A percentile compares a stretch with the other conserved stretches of the same genome.
These are phyloP conservation scores for Cladosporium sp. DNA, from an alignment of 2,329 filamentous ascomycete species.

Conservation along the genomic window DNA sequence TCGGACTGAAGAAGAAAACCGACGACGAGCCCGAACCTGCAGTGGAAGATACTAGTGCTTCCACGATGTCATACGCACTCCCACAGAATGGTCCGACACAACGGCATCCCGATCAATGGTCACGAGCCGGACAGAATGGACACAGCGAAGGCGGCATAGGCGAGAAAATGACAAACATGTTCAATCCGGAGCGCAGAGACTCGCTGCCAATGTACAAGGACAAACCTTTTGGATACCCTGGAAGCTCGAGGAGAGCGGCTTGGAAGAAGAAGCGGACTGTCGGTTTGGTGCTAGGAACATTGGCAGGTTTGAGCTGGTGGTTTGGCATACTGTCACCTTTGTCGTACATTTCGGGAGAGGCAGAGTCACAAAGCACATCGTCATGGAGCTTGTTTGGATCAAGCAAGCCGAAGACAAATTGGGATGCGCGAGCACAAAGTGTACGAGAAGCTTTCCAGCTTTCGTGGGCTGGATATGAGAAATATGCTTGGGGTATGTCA, in stretches of 20 bases:
- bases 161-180: slow-evolving; percentile 64
- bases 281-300: slow-evolving; percentile 55
- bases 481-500: slow-evolving; percentile 86
- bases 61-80: slow-evolving; percentile 45
- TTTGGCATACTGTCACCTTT: slow-evolving; percentile 60
- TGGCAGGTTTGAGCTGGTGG: slow-evolving; percentile 66
- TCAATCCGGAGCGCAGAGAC: slow-evolving; percentile 60
- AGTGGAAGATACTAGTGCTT: slow-evolving; percentile 22
- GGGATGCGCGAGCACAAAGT: slow-evolving; percentile 73
- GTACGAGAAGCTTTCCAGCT: slow-evolving; percentile 88
- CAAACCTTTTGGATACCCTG: slow-evolving; percentile 79
- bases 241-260: slow-evolving; percentile 58
- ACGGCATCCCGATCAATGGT: slow-evolving; percentile 40
- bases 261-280: slow-evolving; percentile 65
- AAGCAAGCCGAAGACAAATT: slow-evolving; percentile 57
- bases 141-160: slow-evolving; percentile 52
- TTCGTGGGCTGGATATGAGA: slow-evolving; percentile 91
- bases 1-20: slow-evolving; percentile 21
- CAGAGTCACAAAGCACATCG: slow-evolving; percentile 3
- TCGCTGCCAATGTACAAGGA: slow-evolving; percentile 95
- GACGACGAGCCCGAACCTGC: not conserved
- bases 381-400: slow-evolving; percentile 56
- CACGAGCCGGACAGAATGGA: slow-evolving; percentile 28
- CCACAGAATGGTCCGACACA: slow-evolving; percentile 47
- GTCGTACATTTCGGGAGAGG: slow-evolving; percentile 28